Percentiles rank a stretch among this genome's conserved stretches.
Evolutionary conservation across 768 basidiomycete species (phyloP).

Genomic region (Trametes meyenii): DNA sequence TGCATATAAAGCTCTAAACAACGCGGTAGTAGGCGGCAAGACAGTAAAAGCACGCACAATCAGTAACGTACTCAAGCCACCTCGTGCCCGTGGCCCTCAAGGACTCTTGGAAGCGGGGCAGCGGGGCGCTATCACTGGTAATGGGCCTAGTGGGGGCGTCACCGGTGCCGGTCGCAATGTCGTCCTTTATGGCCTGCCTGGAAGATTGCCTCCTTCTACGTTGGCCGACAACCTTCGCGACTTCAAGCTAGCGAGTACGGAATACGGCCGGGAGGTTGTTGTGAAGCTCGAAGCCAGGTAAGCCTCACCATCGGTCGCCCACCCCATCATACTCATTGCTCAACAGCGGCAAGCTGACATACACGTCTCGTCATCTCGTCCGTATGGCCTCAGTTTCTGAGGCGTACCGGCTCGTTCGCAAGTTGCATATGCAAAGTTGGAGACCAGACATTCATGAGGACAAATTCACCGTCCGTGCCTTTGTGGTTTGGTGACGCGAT

Average conservation of each 20-base stretch:
- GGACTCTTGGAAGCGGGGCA: slow-evolving; percentile 44
- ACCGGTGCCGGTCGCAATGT: slow-evolving; percentile 54
- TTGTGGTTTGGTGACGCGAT: slow-evolving; percentile 49
- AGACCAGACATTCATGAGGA: slow-evolving; percentile 39
- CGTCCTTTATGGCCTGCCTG: slow-evolving; percentile 63
- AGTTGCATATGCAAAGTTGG: slow-evolving; percentile 60
- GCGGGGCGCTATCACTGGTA: slow-evolving; percentile 39
- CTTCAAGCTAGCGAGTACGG: slow-evolving; percentile 45
- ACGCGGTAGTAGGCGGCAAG: slow-evolving; percentile 49
- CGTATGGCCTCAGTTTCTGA: slow-evolving; percentile 60
- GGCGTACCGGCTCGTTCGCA: slow-evolving; percentile 68
- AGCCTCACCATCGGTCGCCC: slow-evolving; percentile 28
- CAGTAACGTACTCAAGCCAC: slow-evolving; percentile 22
- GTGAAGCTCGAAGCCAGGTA: slow-evolving; percentile 51
- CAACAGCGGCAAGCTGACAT: not conserved
- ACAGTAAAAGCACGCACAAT: slow-evolving; percentile 41
- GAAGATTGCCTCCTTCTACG: slow-evolving; percentile 39
- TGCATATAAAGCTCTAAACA: slow-evolving; percentile 47
- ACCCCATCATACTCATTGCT: not conserved
- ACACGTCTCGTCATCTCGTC: slow-evolving; percentile 54
- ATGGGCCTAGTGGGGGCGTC: slow-evolving; percentile 57
- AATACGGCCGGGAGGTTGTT: slow-evolving; percentile 47
- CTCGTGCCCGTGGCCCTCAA: slow-evolving; percentile 41
- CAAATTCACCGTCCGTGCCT: slow-evolving; percentile 49
- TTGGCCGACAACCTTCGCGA: slow-evolving; percentile 46